A percentile compares a stretch with the other conserved stretches of the same genome.
These are phyloP conservation scores for Fomitopsis pulvina DNA, from an alignment of 768 basidiomycete species.

Conservation along the genomic window DNA sequence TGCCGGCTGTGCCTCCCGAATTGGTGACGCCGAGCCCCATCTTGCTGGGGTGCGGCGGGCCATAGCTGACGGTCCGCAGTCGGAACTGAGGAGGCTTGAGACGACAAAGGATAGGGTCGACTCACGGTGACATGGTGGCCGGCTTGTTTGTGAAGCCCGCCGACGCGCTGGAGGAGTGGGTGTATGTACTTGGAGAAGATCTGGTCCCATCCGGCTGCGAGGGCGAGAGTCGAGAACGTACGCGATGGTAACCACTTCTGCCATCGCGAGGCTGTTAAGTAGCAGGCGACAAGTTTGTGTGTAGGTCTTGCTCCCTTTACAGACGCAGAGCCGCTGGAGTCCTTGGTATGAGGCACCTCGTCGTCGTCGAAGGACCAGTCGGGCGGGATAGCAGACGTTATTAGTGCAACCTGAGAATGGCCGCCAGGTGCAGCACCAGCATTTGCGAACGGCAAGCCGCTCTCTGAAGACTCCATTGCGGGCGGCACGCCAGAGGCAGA, in stretches of 20 bases:
- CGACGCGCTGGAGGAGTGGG: conserved; percentile 46
- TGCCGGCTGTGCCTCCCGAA: conserved; percentile 33
- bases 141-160: conserved; percentile 28
- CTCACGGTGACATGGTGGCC: conserved; percentile 1
- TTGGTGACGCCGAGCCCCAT: conserved; percentile 56
- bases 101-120: conserved; percentile 5
- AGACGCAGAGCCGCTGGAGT: neutral
- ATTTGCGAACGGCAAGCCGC: conserved; percentile 49
- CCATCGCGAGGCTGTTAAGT: conserved; percentile 6
- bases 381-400: conserved; percentile 44
- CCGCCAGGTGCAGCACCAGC: conserved; percentile 58
- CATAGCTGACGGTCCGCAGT: conserved; percentile 59
- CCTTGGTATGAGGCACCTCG: conserved; percentile 5
- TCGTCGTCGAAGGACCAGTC: conserved; percentile 73
- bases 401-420: conserved; percentile 39
- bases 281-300: conserved; percentile 8
- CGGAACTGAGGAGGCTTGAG: conserved; percentile 24
- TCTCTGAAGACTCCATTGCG: conserved; percentile 39
- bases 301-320: neutral
- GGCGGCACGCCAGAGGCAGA: conserved; percentile 56
- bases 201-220: conserved; percentile 46
- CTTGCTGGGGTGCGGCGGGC: conserved; percentile 42
- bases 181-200: conserved; percentile 42
- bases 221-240: conserved; percentile 51
- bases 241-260: conserved; percentile 34